phyloP scores from a whole-genome alignment of 805 yeast species.

The Zygosaccharomyces pseudorouxii region DNA sequence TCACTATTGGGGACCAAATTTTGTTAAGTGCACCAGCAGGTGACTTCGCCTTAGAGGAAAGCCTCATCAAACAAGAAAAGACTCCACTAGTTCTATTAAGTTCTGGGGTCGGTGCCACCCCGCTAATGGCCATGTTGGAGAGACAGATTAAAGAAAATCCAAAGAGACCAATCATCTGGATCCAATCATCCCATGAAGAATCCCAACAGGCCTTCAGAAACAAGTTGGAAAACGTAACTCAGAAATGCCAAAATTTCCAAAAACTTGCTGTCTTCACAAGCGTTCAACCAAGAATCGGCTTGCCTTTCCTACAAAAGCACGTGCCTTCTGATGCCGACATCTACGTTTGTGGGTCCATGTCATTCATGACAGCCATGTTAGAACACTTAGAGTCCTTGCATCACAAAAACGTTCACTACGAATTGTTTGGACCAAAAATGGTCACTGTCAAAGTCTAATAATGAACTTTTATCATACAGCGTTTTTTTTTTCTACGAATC shows the following conservation, averaged over 20 bases:
- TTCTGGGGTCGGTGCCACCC: conserved; percentile 70
- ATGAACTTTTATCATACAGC: not conserved
- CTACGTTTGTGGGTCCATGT: conserved; percentile 33
- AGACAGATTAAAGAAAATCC: conserved; percentile 26
- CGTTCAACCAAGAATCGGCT: conserved; percentile 24
- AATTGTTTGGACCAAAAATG: conserved; percentile 37
- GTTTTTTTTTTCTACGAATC: not conserved
- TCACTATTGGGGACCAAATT: conserved; percentile 46
- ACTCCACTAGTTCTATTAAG: conserved; percentile 42
- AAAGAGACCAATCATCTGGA: conserved; percentile 32
- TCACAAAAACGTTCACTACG: conserved; percentile 30
- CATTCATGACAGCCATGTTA: conserved; percentile 30
- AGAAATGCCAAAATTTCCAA: conserved; percentile 12
- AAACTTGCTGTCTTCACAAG: conserved; percentile 23
- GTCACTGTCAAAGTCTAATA: conserved; percentile 23
- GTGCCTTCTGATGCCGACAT: conserved; percentile 30
- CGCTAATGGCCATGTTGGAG: conserved; percentile 51
- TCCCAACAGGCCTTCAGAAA: conserved; percentile 25
- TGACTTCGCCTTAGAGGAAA: conserved; percentile 37
- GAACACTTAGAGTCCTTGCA: conserved; percentile 18
- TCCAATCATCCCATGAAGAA: conserved; percentile 28
- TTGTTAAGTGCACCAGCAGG: conserved; percentile 60
- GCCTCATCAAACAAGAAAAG: conserved; percentile 29
- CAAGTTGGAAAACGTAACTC: conserved; percentile 24
- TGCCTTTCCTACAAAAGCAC: conserved; percentile 20